Percentiles rank a stretch among this genome's conserved stretches.
Evolutionary conservation across 192 early-diverging fungal genomes (phyloP).

Genomic region (Coemansia brasiliensis): DNA sequence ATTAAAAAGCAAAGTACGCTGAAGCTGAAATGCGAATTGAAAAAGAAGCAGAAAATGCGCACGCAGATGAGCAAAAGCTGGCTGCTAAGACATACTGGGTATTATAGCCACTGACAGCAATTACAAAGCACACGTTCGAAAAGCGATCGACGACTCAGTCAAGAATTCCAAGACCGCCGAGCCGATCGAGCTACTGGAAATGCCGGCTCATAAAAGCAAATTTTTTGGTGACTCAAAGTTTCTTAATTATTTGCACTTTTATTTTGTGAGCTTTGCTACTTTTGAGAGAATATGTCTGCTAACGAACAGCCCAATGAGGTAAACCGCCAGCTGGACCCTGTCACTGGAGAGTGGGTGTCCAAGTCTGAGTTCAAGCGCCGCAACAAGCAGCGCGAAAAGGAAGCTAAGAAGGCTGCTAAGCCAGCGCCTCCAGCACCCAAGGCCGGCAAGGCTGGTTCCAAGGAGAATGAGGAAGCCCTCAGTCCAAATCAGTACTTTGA

Average conservation of each 20-base stretch:
- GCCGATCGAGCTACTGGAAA: not conserved
- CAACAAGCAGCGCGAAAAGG: conserved; percentile 86
- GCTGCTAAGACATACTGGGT: not conserved
- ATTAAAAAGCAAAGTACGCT: not conserved
- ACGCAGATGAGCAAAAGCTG: conserved; percentile 3
- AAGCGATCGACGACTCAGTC: no score
- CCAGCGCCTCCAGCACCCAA: conserved; percentile 54
- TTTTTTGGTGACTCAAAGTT: conserved; percentile 5
- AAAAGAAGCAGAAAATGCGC: not conserved
- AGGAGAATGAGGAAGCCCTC: conserved; percentile 78
- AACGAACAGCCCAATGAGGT: conserved; percentile 23
- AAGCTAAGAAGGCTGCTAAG: conserved; percentile 79
- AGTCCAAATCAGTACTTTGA: conserved; percentile 98
- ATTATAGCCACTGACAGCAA: no score
- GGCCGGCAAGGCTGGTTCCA: conserved; percentile 55
- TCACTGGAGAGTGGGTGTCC: conserved; percentile 91
- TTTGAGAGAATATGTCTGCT: conserved; percentile 1
- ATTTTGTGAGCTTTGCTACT: not conserved
- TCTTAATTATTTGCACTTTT: no score
- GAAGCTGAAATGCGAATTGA: not conserved
- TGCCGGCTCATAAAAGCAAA: conserved; percentile 5
- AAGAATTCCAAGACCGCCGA: not conserved
- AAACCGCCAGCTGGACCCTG: conserved; percentile 73
- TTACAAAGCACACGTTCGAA: not conserved
- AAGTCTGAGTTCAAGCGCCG: conserved; percentile 95